phyloP scores from a whole-genome alignment of 768 basidiomycete genomes.

The Boletus reticuloceps region DNA sequence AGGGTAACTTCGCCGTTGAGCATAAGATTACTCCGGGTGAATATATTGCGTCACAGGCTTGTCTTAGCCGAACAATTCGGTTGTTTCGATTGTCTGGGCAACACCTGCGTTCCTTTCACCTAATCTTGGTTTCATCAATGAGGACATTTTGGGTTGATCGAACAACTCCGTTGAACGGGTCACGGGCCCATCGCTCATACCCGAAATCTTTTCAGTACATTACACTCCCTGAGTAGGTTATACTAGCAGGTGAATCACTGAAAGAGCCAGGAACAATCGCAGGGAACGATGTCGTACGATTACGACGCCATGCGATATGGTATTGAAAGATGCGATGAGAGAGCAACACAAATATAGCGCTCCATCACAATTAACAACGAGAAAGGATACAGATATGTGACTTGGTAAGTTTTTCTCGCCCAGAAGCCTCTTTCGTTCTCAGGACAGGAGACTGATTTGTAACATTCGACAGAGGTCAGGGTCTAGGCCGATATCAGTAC shows the following conservation, averaged over 20 bases:
- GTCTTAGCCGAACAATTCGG: constrained; percentile 13
- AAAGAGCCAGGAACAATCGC: constrained; percentile 21
- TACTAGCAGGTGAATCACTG: constrained; percentile 1
- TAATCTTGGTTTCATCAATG: neutral
- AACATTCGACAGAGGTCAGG: constrained; percentile 7
- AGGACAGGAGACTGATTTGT: constrained; percentile 6
- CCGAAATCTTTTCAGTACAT: neutral
- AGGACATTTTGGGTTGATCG: constrained; percentile 4
- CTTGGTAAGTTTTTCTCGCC: constrained; percentile 14
- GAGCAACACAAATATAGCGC: constrained; percentile 28
- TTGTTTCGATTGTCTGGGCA: constrained; percentile 1
- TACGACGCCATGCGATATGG: constrained; percentile 16
- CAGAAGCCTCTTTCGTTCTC: constrained; percentile 2
- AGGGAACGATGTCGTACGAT: constrained; percentile 28
- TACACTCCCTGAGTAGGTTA: neutral
- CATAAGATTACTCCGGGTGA: constrained; percentile 16
- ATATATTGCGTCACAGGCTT: constrained; percentile 26
- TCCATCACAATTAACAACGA: constrained; percentile 31
- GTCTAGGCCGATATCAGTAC: constrained; percentile 11
- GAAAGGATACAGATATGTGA: constrained; percentile 24
- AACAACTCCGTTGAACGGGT: neutral
- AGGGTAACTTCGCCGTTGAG: constrained; percentile 12
- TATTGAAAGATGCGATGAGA: constrained; percentile 20
- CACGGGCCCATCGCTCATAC: neutral
- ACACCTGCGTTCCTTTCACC: neutral